Percentiles rank a stretch among this genome's conserved stretches.
phyloP scores from a whole-genome alignment of 2,329 filamentous ascomycete species.

The Stagonosporopsis vannaccii region DNA sequence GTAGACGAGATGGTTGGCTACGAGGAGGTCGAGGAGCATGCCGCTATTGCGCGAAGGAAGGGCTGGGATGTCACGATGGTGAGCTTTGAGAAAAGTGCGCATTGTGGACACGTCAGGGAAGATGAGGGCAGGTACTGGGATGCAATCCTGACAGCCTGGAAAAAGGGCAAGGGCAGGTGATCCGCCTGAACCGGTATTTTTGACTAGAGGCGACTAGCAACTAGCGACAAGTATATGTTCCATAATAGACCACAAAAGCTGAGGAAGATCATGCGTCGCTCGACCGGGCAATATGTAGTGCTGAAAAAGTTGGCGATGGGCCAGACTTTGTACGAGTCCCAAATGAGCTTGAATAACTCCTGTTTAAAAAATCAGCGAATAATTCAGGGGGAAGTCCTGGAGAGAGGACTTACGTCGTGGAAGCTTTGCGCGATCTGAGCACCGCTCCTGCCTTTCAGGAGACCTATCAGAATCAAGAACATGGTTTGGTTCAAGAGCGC shows the following conservation, averaged over 20 bases:
- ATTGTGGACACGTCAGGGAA: conserved; percentile 68
- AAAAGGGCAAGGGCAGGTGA: conserved; percentile 19
- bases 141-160: conserved; percentile 45
- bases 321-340: conserved; percentile 76
- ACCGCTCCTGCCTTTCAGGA: conserved; percentile 51
- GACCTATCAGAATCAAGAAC: conserved; percentile 68
- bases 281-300: conserved; percentile 73
- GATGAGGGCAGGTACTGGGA: conserved; percentile 67
- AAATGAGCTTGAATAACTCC: conserved; percentile 46
- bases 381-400: conserved; percentile 49
- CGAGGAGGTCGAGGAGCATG: conserved; percentile 64
- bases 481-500: conserved; percentile 70
- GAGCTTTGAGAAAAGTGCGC: conserved; percentile 64
- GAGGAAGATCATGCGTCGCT: conserved; percentile 74
- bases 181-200: not conserved
- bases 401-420: conserved; percentile 51
- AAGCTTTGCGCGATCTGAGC: conserved; percentile 44
- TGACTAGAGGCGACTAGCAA: conserved; percentile 50
- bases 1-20: conserved; percentile 64
- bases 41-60: conserved; percentile 54
- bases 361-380: conserved; percentile 12
- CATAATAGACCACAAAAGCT: conserved; percentile 74
- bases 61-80: conserved; percentile 61
- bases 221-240: conserved; percentile 77
- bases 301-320: conserved; percentile 74